Base-by-base conservation (phyloP, 352 stramenopile species). In the Hyaloperonospora arabidopsidis region DNA sequence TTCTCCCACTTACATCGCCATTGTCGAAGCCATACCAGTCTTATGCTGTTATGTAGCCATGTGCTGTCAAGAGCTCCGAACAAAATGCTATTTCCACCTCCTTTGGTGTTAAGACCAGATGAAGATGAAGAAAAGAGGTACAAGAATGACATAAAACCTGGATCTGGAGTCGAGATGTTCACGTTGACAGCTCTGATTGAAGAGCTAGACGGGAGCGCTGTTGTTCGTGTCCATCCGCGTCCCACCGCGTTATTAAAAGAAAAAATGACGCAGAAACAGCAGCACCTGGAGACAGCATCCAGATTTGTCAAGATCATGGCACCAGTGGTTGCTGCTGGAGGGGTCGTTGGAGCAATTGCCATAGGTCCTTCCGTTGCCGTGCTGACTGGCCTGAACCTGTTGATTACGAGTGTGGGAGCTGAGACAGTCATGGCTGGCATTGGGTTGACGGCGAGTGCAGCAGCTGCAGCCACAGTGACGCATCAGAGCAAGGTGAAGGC, bases 381-480 rank as follows among this genome's bases (percentile, higher is more conserved):
- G 4, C 52, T 87, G 34, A 74, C 77, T n/a, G 74, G 74, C 18
- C 23, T 87, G 2, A 84, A 85, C 48, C 66, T 86, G 54, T 52
- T 86, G 18, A 53, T 86, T 1, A 63, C 73, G 0, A 74, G 67
- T 46, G 70, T 87, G 2, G 73, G 70, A 0, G 54, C 74, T 0
- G 77, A 88, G 51, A 77, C 73, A 0, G 52, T 88, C 29, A 68
- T 79, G 23, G 75, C 75, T 1, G 77, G 77, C 0, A 62, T 88
- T 49, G 78, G 78, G 28, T 57, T 87, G 6, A 86, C 77, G 0
- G 77, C 75, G 0, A 72, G 70, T 41, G 75, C 75, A 1, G 77
- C 74, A 0, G 73, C 77, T 11, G 74, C 76, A 1, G 76, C 74
- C 0, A 84, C 74, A 6, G 74, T 74, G 1, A 70, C 76, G 5